phyloP scores from a whole-genome alignment of 495 filamentous ascomycete genomes.

The Rhypophila decipiens region DNA sequence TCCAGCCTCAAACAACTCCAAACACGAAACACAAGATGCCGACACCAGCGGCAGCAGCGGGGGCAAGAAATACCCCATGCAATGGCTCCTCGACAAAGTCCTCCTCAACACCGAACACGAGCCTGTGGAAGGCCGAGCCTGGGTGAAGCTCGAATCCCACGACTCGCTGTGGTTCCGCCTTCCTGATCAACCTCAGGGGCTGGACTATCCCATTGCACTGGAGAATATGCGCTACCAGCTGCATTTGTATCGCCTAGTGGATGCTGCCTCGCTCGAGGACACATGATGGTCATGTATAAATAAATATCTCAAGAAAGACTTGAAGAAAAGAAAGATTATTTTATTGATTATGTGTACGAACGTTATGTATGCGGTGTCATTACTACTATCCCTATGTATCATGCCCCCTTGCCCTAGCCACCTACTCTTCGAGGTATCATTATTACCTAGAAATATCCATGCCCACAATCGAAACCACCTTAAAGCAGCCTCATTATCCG shows the following conservation, averaged over 20 bases:
- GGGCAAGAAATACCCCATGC: conserved; percentile 83
- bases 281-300: no score
- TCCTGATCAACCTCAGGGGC: conserved; percentile 27
- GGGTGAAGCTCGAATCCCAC: conserved; percentile 65
- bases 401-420: no score
- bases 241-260: conserved; percentile 62
- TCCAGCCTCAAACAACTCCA: no score
- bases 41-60: conserved; percentile 16
- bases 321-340: no score
- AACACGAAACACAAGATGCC: neutral
- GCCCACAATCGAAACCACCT: no score
- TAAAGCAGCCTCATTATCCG: neutral
- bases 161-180: conserved; percentile 85
- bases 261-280: conserved; percentile 12
- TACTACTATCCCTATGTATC: no score
- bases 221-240: conserved; percentile 95
- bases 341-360: no score
- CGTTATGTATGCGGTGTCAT: no score
- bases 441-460: no score
- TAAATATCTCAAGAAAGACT: no score
- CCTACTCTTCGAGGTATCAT: no score
- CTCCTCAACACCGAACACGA: conserved; percentile 41
- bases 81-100: conserved; percentile 82
- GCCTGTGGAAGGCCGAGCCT: conserved; percentile 36
- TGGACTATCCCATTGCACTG: conserved; percentile 76